Percentiles rank a stretch among this genome's conserved stretches.
Conservation (phyloP, 306 rosid genomes). For the Malus orientalis region DNA sequence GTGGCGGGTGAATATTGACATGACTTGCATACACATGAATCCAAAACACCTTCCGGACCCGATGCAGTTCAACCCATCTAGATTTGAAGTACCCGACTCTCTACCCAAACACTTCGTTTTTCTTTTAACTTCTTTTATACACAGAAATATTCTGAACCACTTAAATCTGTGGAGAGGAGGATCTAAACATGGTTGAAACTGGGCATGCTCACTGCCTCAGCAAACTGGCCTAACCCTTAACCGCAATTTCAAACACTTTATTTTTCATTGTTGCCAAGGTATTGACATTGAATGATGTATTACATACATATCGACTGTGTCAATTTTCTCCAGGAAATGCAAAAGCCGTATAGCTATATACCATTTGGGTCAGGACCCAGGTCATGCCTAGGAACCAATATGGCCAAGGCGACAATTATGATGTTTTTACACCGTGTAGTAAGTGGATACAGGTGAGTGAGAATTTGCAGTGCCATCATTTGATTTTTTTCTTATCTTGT, state of each 20-base stretch:
- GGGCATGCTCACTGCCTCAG: too few relatives aligned
- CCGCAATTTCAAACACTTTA: not conserved
- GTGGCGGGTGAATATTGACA: constrained; percentile 69
- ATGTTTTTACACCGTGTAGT: constrained; percentile 53
- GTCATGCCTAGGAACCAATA: constrained; percentile 64
- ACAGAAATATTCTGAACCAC: too few relatives aligned
- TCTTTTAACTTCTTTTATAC: too few relatives aligned
- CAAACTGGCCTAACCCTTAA: too few relatives aligned
- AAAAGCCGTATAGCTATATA: constrained; percentile 57
- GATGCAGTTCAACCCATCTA: constrained; percentile 53
- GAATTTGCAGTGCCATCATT: not conserved
- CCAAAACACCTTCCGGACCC: constrained; percentile 54
- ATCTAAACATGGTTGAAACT: too few relatives aligned
- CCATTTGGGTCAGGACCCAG: constrained; percentile 76
- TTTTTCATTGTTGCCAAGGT: not conserved
- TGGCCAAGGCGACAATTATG: constrained; percentile 65
- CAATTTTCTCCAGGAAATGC: constrained; percentile 37
- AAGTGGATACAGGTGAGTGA: constrained; percentile 49
- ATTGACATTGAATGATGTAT: not conserved
- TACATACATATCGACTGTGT: not conserved
- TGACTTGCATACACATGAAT: constrained; percentile 56
- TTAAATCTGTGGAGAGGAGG: too few relatives aligned
- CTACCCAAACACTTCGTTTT: not conserved
- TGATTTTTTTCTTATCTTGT: too few relatives aligned
- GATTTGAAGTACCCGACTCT: constrained; percentile 50